phyloP scores from a whole-genome alignment of 805 yeast species.

The Candida pini region DNA sequence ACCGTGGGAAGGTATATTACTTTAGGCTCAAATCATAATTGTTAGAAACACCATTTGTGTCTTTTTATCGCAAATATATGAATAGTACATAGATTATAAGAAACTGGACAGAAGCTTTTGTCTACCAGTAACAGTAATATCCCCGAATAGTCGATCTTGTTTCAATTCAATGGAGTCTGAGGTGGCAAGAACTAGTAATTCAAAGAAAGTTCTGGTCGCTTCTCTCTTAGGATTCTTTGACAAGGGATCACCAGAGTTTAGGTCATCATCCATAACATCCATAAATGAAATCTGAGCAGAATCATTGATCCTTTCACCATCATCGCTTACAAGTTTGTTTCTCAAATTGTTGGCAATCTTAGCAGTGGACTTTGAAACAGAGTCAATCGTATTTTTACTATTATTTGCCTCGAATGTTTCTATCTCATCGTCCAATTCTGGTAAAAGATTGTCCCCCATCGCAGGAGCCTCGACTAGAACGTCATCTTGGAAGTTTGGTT shows the following conservation, averaged over 20 bases:
- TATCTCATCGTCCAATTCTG: constrained; percentile 21
- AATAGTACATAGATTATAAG: constrained; percentile 8
- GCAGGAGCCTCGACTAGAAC: constrained; percentile 7
- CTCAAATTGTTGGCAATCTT: constrained; percentile 48
- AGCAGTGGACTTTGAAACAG: constrained; percentile 43
- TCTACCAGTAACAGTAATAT: constrained; percentile 39
- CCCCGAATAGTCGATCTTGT: constrained; percentile 58
- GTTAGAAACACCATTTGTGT: neutral
- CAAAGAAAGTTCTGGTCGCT: constrained; percentile 74
- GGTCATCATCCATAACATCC: constrained; percentile 37
- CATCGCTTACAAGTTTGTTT: constrained; percentile 22
- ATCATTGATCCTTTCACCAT: constrained; percentile 4
- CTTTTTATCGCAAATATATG: neutral
- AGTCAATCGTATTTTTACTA: constrained; percentile 10
- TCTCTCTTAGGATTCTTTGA: constrained; percentile 42
- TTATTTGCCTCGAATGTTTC: constrained; percentile 16
- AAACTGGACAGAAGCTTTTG: constrained; percentile 12
- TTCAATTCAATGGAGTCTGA: constrained; percentile 59
- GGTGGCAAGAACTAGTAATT: constrained; percentile 75
- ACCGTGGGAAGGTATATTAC: constrained; percentile 17
- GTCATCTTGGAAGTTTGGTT: constrained; percentile 7
- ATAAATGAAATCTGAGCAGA: constrained; percentile 28
- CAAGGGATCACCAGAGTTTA: constrained; percentile 27
- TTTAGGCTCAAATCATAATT: constrained; percentile 1
- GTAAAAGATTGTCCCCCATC: constrained; percentile 11